phyloP scores from a whole-genome alignment of 192 early-diverging fungal genomes.

The Haplosporangium gracile region DNA sequence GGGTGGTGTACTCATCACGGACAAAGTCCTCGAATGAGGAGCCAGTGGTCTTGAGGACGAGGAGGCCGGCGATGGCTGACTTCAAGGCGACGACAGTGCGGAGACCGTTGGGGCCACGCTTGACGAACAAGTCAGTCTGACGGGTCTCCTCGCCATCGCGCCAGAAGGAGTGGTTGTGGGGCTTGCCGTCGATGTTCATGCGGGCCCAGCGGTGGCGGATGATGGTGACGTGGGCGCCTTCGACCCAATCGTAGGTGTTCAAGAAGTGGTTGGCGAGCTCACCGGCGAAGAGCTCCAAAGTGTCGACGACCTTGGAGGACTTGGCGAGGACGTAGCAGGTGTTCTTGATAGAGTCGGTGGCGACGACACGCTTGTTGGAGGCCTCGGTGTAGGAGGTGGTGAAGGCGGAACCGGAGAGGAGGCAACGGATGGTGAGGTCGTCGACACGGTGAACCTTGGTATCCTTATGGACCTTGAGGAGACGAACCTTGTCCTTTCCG shows the following conservation, averaged over 20 bases:
- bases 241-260: constrained; percentile 79
- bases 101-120: constrained; percentile 53
- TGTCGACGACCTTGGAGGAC: constrained; percentile 72
- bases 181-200: constrained; percentile 69
- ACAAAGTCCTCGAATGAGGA: constrained; percentile 83
- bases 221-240: constrained; percentile 72
- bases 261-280: constrained; percentile 80
- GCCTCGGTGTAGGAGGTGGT: constrained; percentile 81
- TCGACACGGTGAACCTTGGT: constrained; percentile 73
- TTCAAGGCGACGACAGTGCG: constrained; percentile 60
- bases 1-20: constrained; percentile 80
- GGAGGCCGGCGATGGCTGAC: constrained; percentile 79
- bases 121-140: constrained; percentile 69
- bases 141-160: constrained; percentile 79
- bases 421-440: constrained; percentile 72
- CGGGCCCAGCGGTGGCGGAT: constrained; percentile 84
- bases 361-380: constrained; percentile 81
- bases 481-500: constrained; percentile 81
- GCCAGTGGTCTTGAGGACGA: constrained; percentile 87
- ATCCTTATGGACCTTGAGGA: constrained; percentile 78
- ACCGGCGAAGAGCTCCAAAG: constrained; percentile 78
- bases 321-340: constrained; percentile 84
- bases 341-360: constrained; percentile 87
- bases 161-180: constrained; percentile 79
- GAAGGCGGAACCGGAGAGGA: constrained; percentile 62